Evolutionary conservation across 495 filamentous ascomycete species (phyloP).

Genomic region (Lepidopterella palustris): DNA sequence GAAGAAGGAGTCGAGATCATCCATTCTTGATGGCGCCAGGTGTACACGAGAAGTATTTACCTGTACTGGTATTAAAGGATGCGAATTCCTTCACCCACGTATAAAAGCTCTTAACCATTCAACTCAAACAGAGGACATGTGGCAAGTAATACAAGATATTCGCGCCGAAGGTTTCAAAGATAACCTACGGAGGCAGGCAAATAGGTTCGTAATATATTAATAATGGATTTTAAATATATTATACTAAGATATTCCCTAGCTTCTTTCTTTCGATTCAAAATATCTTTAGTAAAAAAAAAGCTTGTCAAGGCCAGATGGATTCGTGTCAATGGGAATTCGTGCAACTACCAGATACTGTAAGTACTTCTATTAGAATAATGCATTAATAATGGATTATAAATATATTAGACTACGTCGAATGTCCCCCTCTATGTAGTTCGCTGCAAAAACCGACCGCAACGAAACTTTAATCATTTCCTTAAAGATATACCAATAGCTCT

Average conservation of each 20-base stretch:
- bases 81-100: neutral
- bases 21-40: neutral
- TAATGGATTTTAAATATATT: neutral
- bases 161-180: neutral
- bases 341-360: too few species aligned
- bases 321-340: too few species aligned
- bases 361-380: too few species aligned
- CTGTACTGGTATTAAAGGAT: neutral
- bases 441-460: neutral
- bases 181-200: neutral
- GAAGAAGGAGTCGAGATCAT: too few species aligned
- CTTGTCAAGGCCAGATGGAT: neutral
- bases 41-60: neutral
- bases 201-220: neutral
- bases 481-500: neutral
- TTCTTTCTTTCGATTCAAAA: neutral
- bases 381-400: neutral
- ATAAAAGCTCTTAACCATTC: neutral
- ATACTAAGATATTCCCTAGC: neutral
- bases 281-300: neutral
- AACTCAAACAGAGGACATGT: neutral
- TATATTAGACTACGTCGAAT: neutral
- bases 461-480: neutral
- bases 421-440: neutral
- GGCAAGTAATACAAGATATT: neutral